phyloP scores from a whole-genome alignment of 306 rosid species.

The Cicer yamashitae region DNA sequence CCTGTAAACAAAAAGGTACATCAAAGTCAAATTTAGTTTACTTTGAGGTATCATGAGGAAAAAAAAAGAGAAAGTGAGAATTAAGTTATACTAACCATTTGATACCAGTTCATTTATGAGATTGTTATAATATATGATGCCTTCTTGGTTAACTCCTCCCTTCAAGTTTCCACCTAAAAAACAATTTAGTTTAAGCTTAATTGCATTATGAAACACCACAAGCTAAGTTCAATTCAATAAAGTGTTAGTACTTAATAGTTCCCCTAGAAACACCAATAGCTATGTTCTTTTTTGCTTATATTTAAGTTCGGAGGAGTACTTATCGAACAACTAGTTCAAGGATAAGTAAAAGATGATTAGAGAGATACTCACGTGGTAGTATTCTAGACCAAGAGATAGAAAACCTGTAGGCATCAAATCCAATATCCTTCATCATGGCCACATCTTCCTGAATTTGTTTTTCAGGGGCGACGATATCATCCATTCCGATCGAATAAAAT shows the following conservation, averaged over 20 bases:
- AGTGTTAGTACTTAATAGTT: neutral
- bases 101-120: conserved; percentile 60
- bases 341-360: conserved; percentile 17
- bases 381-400: conserved; percentile 73
- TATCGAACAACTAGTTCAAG: neutral
- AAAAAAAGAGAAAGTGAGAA: neutral
- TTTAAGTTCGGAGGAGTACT: neutral
- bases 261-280: neutral
- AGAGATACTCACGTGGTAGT: conserved; percentile 64
- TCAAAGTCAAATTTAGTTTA: conserved; percentile 11
- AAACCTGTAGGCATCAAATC: conserved; percentile 63
- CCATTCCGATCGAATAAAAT: conserved; percentile 31
- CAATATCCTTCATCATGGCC: conserved; percentile 63
- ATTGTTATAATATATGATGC: conserved; percentile 66
- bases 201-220: conserved; percentile 24
- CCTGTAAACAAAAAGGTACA: conserved; percentile 42
- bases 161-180: conserved; percentile 62
- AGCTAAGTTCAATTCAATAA: neutral
- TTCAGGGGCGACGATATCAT: neutral
- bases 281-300: too few relatives aligned
- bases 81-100: conserved; percentile 47
- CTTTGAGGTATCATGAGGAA: conserved; percentile 5
- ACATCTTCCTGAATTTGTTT: conserved; percentile 58
- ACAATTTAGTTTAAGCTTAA: conserved; percentile 9
- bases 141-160: conserved; percentile 67